Evolutionary conservation across 2,329 filamentous ascomycete species (phyloP).

Genomic region (Pseudocercospora macadamiae): DNA sequence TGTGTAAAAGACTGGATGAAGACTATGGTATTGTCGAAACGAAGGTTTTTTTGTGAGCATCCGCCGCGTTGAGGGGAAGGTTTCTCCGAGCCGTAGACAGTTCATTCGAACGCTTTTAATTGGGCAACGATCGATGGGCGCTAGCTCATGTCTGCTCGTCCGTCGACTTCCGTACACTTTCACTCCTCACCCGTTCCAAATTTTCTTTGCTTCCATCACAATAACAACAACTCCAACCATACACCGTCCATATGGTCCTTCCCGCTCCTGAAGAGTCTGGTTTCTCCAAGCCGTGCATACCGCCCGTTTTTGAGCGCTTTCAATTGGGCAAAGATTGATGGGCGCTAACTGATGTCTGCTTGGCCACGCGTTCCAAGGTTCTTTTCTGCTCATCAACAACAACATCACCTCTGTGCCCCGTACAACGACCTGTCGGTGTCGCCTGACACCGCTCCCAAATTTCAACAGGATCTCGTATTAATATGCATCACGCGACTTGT

Average conservation of each 20-base stretch:
- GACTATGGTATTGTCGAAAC: too few relatives aligned
- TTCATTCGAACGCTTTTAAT: not conserved
- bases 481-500: not conserved
- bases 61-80: too few relatives aligned
- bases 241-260: too few relatives aligned
- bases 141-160: not conserved
- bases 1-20: too few relatives aligned
- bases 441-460: conserved; percentile 3
- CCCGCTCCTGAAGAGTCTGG: too few relatives aligned
- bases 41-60: too few relatives aligned
- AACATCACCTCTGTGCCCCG: too few relatives aligned
- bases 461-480: not conserved
- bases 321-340: not conserved
- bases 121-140: not conserved
- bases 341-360: not conserved
- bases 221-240: too few relatives aligned
- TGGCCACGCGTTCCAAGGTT: not conserved
- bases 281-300: too few relatives aligned
- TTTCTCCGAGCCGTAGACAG: too few relatives aligned
- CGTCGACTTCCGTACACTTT: too few relatives aligned
- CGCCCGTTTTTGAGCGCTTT: not conserved
- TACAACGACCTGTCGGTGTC: not conserved
- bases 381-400: not conserved
- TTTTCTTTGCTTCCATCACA: not conserved
- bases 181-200: too few relatives aligned